Evolutionary conservation across 2,329 filamentous ascomycete genomes (phyloP), one percentile per base, ranked within the genome.

Genomic region (Ophiostoma novo-ulmi): DNA sequence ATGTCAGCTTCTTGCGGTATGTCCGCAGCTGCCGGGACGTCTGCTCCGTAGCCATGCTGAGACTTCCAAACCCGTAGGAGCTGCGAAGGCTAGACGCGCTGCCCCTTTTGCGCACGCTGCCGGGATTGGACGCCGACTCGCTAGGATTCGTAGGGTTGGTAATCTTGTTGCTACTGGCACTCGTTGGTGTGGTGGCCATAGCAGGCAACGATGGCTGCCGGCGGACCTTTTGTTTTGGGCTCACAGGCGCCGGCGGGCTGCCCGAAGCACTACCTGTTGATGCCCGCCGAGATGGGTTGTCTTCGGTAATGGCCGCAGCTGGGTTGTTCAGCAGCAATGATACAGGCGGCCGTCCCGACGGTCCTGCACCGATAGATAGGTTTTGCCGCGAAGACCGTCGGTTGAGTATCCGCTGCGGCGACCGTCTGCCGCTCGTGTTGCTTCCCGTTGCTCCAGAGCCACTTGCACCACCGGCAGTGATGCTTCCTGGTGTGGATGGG

Each of bases 31-130:
- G 87, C 65, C 87, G 85, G 72, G 87, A 89, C 1, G 86, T 84
- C 75, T 89, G 87, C 76, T 90, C 88, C 1, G 88, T 89, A 1
- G 87, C 86, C 82, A 84, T 86, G 73, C 85, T 88, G 55, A 90
- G 80, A 11, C 83, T 84, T 1, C 86, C 85, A 70, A 84, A 85
- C 1, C 81, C 84, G 70, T 78, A 77, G 5, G 72, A 70, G 48
- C 69, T 70, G 66, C 71, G 71, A 35, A 73, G 55, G 36, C 71
- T 74, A 68, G 26, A 73, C n/a, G 44, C 65, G 20, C 70, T 73
- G 14, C 65, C 78, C 75, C 85, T 87, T 71, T 84, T 87, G 39
- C 84, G 83, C 5, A 73, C 68, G 81, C 77, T 5, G 22, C 58
- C 66, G 17, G 17, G 26, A 35, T 22, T 48, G 36, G 65, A 41